Base-by-base conservation (phyloP, 768 basidiomycete genomes). In the Brasilioporus rufonigricans region DNA sequence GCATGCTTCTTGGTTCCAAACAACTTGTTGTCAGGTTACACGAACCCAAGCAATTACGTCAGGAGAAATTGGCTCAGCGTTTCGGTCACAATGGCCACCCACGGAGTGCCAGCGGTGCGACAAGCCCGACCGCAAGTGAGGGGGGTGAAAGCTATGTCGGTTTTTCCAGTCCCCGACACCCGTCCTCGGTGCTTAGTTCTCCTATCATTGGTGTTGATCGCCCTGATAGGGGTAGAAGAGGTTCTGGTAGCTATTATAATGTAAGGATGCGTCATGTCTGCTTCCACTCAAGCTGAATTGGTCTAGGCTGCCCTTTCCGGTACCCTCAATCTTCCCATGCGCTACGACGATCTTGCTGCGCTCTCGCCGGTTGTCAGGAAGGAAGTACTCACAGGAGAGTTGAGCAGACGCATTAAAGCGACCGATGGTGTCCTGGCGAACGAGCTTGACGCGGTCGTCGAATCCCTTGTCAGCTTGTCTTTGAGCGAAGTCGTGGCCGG, bases 1-100 rank as follows among this genome's bases (percentile, higher is more conserved):
- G 91, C 16, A 67, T 73, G 14, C 73, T 80, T 26, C 54, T 95
- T 26, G 90, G 89, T 29, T 73, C 78, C 14, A 92, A 93, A 66
- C 83, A 88, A 50, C 78, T 96, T 36, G 87, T 91, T 1, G 93
- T 96, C 26, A 83, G 93, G 39, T 73, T 95, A 49, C 92, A 95
- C 61, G 93, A 95, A 70, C 93, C 92, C 10, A 94, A 93, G 68
- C 89, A 92, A 66, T 72, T 93, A n/a, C 81, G 93, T 21, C 89
- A 93, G 67, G 91, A 92, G 73, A 93, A 93, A 61, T 77, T 93
- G 10, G 91, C 91, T 14, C 86, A 87, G 52, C 79, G 90, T n/a
- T 92, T 89, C 63, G 83, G 76, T 45, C 83, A 86, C 60, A 90
- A 89, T 62, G 86, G 86, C 16, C 91, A 93, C 62, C 90, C 89